Conservation (phyloP, 2,329 filamentous ascomycete genomes). For the Elsinoe ampelina region DNA sequence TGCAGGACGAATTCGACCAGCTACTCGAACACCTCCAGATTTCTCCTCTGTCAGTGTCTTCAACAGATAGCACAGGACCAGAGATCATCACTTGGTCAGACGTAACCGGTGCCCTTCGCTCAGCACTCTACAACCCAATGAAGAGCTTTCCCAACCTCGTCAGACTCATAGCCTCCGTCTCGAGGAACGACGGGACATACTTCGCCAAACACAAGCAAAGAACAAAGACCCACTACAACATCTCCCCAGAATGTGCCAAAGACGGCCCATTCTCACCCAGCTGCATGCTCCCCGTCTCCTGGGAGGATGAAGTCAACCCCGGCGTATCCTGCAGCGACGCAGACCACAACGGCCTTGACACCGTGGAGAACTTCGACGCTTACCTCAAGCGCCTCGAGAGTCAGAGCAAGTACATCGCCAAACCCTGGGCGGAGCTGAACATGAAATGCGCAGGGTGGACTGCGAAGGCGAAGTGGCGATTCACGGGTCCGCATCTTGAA, state of each 20-base stretch:
- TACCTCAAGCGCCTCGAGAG: constrained; percentile 21
- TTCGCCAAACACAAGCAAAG: constrained; percentile 33
- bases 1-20: constrained; percentile 27
- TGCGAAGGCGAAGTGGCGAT: constrained; percentile 17
- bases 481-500: constrained; percentile 11
- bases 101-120: constrained; percentile 25
- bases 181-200: constrained; percentile 21
- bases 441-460: constrained; percentile 28
- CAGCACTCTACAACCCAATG: constrained; percentile 26
- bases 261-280: constrained; percentile 23
- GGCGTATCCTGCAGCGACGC: constrained; percentile 32
- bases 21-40: constrained; percentile 33
- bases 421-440: constrained; percentile 27
- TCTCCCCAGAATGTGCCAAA: constrained; percentile 20
- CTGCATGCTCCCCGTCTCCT: constrained; percentile 13
- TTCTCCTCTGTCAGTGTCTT: constrained; percentile 39
- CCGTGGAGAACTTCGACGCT: constrained; percentile 17
- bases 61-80: constrained; percentile 19
- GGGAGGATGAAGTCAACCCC: constrained; percentile 14
- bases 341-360: constrained; percentile 20
- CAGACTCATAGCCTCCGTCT: constrained; percentile 25
- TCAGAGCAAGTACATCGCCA: constrained; percentile 27
- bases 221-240: constrained; percentile 19
- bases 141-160: constrained; percentile 25
- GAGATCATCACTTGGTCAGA: constrained; percentile 32